Evolutionary conservation across 2,329 filamentous ascomycete genomes (phyloP).

Genomic region (Hyphodiscus sp.): DNA sequence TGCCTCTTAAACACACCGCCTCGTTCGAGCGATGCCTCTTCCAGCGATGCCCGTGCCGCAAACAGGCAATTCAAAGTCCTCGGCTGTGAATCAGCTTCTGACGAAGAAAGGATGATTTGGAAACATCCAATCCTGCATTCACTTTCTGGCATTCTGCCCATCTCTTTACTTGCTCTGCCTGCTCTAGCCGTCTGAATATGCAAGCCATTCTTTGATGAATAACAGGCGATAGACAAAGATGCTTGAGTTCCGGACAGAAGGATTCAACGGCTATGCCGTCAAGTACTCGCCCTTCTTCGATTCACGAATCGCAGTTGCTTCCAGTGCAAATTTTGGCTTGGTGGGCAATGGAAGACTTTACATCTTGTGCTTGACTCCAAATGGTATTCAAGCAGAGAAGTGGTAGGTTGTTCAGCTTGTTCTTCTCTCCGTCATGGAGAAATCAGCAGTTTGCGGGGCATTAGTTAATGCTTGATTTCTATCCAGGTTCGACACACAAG

Average conservation of each 20-base stretch:
- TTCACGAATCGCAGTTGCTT: conserved; percentile 81
- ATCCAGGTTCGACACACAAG: conserved; percentile 81
- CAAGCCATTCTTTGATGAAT: not conserved
- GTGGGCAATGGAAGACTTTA: conserved; percentile 93
- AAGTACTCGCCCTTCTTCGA: conserved; percentile 99
- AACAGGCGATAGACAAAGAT: conserved; percentile 41
- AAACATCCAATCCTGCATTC: not conserved
- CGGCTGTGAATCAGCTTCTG: not conserved
- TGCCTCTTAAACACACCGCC: not conserved
- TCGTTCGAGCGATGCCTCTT: not conserved
- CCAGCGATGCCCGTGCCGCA: not conserved
- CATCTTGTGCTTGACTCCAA: conserved; percentile 72
- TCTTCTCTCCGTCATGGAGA: too few relatives aligned
- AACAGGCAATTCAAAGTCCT: not conserved
- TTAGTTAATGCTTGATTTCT: not conserved
- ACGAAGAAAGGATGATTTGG: not conserved
- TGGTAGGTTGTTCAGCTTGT: conserved; percentile 43
- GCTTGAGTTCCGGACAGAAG: conserved; percentile 90
- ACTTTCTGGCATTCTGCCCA: not conserved
- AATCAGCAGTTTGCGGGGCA: not conserved
- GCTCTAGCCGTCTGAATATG: not conserved
- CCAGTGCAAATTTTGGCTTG: conserved; percentile 92
- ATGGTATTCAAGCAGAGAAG: conserved; percentile 80
- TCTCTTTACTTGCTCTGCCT: not conserved
- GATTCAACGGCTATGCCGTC: conserved; percentile 93